phyloP scores from a whole-genome alignment of 176 grass and related monocot genomes.

The Carex scoparia region DNA sequence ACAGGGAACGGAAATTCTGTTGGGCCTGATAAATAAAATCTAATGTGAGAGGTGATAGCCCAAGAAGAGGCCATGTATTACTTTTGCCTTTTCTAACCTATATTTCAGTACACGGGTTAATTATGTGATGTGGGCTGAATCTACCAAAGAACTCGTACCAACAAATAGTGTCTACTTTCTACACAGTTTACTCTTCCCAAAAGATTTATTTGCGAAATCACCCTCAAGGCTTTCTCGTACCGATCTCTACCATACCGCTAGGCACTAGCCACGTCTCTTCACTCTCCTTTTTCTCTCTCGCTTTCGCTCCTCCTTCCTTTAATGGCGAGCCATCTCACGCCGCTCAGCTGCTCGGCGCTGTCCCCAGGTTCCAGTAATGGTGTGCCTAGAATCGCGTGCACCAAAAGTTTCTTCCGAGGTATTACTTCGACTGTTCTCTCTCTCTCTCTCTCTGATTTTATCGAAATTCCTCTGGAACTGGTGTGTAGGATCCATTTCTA shows the following conservation, averaged over 20 bases:
- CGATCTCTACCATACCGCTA: not conserved
- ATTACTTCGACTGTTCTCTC: not conserved
- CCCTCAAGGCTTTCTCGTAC: not conserved
- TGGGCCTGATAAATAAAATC: not conserved
- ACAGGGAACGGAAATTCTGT: too few relatives aligned
- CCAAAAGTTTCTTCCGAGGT: conserved; percentile 8
- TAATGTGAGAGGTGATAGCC: not conserved
- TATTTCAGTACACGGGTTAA: too few relatives aligned
- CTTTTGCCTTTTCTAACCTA: not conserved
- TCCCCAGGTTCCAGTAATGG: conserved; percentile 19
- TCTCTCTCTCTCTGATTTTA: not conserved
- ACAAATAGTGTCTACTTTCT: too few relatives aligned
- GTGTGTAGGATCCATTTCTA: not conserved
- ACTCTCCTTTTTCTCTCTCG: not conserved
- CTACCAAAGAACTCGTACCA: too few relatives aligned
- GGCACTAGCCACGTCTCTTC: conserved; percentile 7
- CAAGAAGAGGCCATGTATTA: not conserved
- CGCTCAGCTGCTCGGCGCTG: conserved; percentile 23
- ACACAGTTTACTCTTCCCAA: not conserved
- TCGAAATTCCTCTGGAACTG: not conserved
- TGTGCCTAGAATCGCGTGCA: conserved; percentile 13
- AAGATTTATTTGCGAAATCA: not conserved
- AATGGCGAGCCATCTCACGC: conserved; percentile 42
- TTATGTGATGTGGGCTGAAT: too few relatives aligned
- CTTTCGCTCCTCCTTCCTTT: not conserved